Evolutionary conservation across 2,329 filamentous ascomycete species (phyloP).

Genomic region (Tolypocladium amazonense): DNA sequence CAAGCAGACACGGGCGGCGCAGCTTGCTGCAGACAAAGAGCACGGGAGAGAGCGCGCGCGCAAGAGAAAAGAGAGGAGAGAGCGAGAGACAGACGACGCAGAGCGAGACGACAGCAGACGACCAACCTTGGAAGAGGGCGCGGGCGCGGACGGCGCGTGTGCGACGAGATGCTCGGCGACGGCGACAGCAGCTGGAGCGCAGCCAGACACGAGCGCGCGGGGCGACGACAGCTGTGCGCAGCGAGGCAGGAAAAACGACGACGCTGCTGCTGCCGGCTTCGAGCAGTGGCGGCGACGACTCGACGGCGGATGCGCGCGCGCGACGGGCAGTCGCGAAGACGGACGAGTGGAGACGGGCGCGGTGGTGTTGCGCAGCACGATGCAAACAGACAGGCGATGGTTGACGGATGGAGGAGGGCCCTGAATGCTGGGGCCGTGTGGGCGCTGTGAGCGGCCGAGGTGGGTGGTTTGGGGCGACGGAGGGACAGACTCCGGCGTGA

Average conservation of each 20-base stretch:
- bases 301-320: background rate
- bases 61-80: background rate
- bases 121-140: constrained; percentile 5
- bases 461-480: constrained; percentile 4
- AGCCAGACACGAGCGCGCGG: background rate
- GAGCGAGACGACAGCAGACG: background rate
- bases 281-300: background rate
- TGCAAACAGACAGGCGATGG: background rate
- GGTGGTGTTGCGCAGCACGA: constrained; percentile 1
- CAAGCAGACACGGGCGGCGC: background rate
- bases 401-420: background rate
- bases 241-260: background rate
- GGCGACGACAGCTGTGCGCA: background rate
- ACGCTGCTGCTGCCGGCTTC: background rate
- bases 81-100: background rate
- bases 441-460: constrained; percentile 3
- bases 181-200: constrained; percentile 5
- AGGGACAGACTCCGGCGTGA: background rate
- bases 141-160: constrained; percentile 5
- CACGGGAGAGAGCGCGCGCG: background rate
- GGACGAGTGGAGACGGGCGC: background rate
- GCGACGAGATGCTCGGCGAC: constrained; percentile 4
- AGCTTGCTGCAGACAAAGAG: background rate
- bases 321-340: background rate
- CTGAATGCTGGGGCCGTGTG: constrained; percentile 7